Base-by-base conservation (phyloP, 108 stramenopile species). In the Schizochytrium sp. region DNA sequence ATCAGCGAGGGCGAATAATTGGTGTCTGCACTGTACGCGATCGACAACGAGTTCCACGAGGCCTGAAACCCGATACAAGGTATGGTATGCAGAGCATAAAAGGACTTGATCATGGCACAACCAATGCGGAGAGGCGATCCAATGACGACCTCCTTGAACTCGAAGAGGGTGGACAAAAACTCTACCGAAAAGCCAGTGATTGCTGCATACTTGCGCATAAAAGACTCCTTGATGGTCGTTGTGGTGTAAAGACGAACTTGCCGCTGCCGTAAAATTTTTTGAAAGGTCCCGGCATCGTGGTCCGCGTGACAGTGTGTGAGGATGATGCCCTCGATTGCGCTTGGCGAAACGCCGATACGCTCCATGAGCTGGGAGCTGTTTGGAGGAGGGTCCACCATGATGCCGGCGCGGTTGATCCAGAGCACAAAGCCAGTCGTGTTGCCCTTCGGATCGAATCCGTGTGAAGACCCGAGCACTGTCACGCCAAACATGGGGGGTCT, bases 341-440 rank as follows among this genome's bases (percentile, higher is more conserved):
- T 55, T 5, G 51, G 51, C 55, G 88, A 58, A 72, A 92, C 91
- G 45, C 89, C 83, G 28, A 72, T 60, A 5, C 76, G 87, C 28
- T 91, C 58, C 58, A 91, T 60, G 21, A 91, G 41, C 47, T 69
- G 45, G 23, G 63, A 72, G 25, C 89, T 87, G 44, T 91, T 63
- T 4, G 97, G 97, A 10, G 97, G 97, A 0, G 97, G 97, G 87
- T 98, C 97, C 60, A 98, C 96, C 97, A 98, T 98, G 21, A 97
- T 93, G 12, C 97, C 97, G 44, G 96, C 72, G 4, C 97, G 94
- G 76, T 97, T 97, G n/a, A 98, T 95, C 97, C 97, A 98, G 25
- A 98, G 90, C 28, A 98, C 97, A 92, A 97, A 98, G 12, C 97
- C 97, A 72, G 95, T 95, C 19, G 95, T 95, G n/a, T 96, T 96